Base-by-base conservation (phyloP, 1,284 basidiomycete genomes). In the Sanguinoderma infundibulare region DNA sequence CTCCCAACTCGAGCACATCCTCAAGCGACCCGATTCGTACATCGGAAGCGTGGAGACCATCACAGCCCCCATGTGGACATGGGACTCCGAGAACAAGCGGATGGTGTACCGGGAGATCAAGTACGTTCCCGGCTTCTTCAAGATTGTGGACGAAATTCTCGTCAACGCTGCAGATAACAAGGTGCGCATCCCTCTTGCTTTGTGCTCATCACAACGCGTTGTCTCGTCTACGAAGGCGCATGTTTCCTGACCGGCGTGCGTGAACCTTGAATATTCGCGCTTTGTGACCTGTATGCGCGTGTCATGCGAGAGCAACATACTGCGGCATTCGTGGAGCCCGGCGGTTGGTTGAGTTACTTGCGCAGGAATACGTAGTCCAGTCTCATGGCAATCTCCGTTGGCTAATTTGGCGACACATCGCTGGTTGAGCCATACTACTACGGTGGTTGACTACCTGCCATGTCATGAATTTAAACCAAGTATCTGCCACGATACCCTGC, bases 111-210 rank as follows among this genome's bases (percentile, higher is more conserved):
- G 89, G 70, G 90, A 96, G 53, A 93, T 96, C 68, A 94, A 88
- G 67, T 99, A 92, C 73, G 96, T 98, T 2, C 98, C 98, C 0
- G 98, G 97, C 66, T 98, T 99, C 77, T 98, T 98, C 87, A 99
- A 99, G 83, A 99, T 99, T 73, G 92, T 99, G 49, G 98, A 99
- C 73, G 98, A 99, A 79, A 99, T 99, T 71, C 83, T 99, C 6
- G 98, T 99, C 70, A 99, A 99, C 74, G 98, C 98, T 20, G 98
- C 98, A 7, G 98, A 99, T 76, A 98, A 99, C 81, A 99, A 99
- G 89, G 97, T 93, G 66, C 55, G 73, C 70, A 22, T 50, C 14
- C 49, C 1, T 1, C 28, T 26, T 7, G 24, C 24, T 44, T 44
- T 5, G 12, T 44, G 26, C 26, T n/a, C n/a, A n/a, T n/a, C n/a